Evolutionary conservation across 225 moss, liverwort and hornwort genomes (phyloP).

Genomic region (Polytrichum commune): DNA sequence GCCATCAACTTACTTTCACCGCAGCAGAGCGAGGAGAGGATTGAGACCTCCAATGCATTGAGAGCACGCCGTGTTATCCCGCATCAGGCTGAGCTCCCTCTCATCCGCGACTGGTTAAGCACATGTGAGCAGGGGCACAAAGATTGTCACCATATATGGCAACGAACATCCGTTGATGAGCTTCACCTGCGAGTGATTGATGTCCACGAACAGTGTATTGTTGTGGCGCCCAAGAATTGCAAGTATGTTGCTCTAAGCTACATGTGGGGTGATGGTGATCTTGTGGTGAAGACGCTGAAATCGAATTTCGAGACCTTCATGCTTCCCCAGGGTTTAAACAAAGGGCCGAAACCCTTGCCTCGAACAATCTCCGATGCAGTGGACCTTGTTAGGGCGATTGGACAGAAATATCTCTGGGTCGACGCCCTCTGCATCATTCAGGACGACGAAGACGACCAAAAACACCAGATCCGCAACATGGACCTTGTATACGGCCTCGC

Average conservation of each 20-base stretch:
- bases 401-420: background rate
- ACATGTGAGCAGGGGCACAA: slow-evolving; percentile 7
- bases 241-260: slow-evolving; percentile 1
- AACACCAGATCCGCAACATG: background rate
- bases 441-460: background rate
- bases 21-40: background rate
- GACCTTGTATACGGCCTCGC: slow-evolving; percentile 1
- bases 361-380: slow-evolving; percentile 1
- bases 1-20: slow-evolving; percentile 10
- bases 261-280: background rate
- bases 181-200: slow-evolving; percentile 13
- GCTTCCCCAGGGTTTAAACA: too few species aligned
- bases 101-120: slow-evolving; percentile 3
- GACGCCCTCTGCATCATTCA: slow-evolving; percentile 2
- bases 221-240: slow-evolving; percentile 1
- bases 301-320: background rate
- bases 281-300: background rate
- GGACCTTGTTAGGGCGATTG: background rate
- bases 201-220: slow-evolving; percentile 7
- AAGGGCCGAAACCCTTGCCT: background rate
- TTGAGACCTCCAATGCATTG: background rate
- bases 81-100: slow-evolving; percentile 7
- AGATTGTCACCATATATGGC: slow-evolving; percentile 11
- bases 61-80: slow-evolving; percentile 9
- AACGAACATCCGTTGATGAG: slow-evolving; percentile 6